Evolutionary conservation across 2,329 filamentous ascomycete genomes (phyloP), one percentile per base, ranked within the genome.

Genomic region (Verticillium tricorpus): DNA sequence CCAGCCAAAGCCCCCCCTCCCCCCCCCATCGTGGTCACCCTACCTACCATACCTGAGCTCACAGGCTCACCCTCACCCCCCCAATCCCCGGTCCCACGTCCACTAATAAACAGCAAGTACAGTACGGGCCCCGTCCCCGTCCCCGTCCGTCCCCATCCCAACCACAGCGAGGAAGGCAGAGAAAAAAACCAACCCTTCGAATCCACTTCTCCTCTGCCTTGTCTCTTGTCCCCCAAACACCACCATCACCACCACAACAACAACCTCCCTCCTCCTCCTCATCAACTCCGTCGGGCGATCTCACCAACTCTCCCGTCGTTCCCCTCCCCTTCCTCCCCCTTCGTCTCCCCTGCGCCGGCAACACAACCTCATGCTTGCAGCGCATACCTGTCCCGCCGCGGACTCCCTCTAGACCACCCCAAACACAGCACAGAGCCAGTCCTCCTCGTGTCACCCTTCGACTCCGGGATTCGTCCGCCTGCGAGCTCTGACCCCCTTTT

Each of bases 151-250:
- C 45, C 45, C 45, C 45, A 52, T 52, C 45, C 57, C 57, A 58
- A 40, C 57, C 57, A 58, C 22, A 39, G 37, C 31, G 28, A 58
- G 37, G 25, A 58, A 40, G 28, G 11, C n/a, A 50, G 57, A 57
- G 55, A 58, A 58, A 58, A 58, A 58, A 58, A 45, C 57, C 57
- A 28, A 58, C 57, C 39, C 37, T 32, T 45, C 25, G 56, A 58
- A 58, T 58, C 57, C 57, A 58, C 57, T 58, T 22, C 55, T 57
- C 55, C 55, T 57, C 55, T 57, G 55, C 57, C 57, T 58, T 52
- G 45, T 14, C 45, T 52, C 45, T 52, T 52, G 45, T 52, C 19
- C 45, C 25, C 22, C 57, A 40, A 58, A 58, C 56, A 57, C 25
- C 57, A 58, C 57, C 37, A 58, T n/a, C 39, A 58, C 32, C 55